Base-by-base conservation (phyloP, 768 basidiomycete genomes). In the Crucibulum laeve region DNA sequence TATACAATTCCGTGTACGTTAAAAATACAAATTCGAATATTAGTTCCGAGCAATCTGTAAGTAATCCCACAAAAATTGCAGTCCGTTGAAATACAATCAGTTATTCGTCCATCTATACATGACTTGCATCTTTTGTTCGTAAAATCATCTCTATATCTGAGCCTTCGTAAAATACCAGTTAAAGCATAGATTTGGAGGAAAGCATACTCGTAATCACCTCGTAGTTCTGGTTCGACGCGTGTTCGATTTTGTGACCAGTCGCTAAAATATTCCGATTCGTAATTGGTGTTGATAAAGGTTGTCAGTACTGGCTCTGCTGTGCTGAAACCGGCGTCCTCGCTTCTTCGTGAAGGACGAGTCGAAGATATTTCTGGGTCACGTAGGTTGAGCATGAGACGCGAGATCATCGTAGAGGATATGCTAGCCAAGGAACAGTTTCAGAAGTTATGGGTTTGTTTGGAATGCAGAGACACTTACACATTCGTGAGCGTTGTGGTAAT, bases 301-400 rank as follows among this genome's bases (percentile, higher is more conserved):
- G 28, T 30, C 8, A 30, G n/a, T 30, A 30, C 28, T 30, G n/a
- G n/a, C n/a, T 30, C 28, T 7, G 28, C n/a, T 7, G 8, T 30
- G 7, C 28, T 7, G 28, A 30, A 30, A 30, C 28, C n/a, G 7
- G 28, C n/a, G n/a, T 30, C 28, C 8, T 7, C n/a, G 28, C 8
- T 30, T 30, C 28, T 19, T 17, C 10, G 7, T 6, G 10, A 17
- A 19, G 8, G 18, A 6, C 18, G 35, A 17, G 48, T 40, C 28
- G 38, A 38, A 6, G 34, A 15, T 26, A 62, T 25, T 33, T 48
- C 47, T 40, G 60, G 63, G 39, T 64, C 53, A 13, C 63, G 60
- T 4, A 64, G 47, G 46, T 64, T 63, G 4, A 64, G 51, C 50
- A 62, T 58, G 34, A 63, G 58, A n/a, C 63, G 54, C 7, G 61